These are phyloP conservation scores for Cyberlindnera euphorbiae DNA, from an alignment of 805 yeast genomes.

Conservation along the genomic window DNA sequence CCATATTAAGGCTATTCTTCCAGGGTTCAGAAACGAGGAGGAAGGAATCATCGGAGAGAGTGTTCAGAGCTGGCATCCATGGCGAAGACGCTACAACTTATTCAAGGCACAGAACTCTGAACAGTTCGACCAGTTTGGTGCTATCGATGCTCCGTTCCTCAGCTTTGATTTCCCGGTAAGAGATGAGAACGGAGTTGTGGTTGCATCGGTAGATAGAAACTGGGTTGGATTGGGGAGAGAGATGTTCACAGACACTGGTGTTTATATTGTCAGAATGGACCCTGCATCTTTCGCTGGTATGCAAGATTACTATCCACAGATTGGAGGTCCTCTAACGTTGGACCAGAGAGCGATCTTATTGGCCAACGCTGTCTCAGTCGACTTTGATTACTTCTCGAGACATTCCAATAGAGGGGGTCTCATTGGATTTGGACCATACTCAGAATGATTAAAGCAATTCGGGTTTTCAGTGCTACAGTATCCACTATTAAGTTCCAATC, in stretches of 20 bases:
- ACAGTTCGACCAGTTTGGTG: slow-evolving; percentile 71
- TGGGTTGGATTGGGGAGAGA: slow-evolving; percentile 96
- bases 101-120: slow-evolving; percentile 43
- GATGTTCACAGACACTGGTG: slow-evolving; percentile 91
- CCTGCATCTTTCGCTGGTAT: slow-evolving; percentile 60
- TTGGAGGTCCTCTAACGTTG: slow-evolving; percentile 49
- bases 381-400: slow-evolving; percentile 95
- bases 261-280: slow-evolving; percentile 82
- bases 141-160: slow-evolving; percentile 80
- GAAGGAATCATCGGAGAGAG: slow-evolving; percentile 71
- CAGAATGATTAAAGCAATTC: no score
- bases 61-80: slow-evolving; percentile 89
- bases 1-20: slow-evolving; percentile 68
- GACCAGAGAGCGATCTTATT: slow-evolving; percentile 84
- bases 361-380: slow-evolving; percentile 87
- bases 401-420: slow-evolving; percentile 55
- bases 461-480: no score
- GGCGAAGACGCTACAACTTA: slow-evolving; percentile 86
- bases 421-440: slow-evolving; percentile 13
- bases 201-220: slow-evolving; percentile 82
- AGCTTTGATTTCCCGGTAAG: slow-evolving; percentile 80
- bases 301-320: slow-evolving; percentile 45
- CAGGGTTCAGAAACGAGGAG: slow-evolving; percentile 42
- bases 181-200: slow-evolving; percentile 51
- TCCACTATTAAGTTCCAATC: no score